phyloP scores from a whole-genome alignment of 192 early-diverging fungal species.

The Coemansia brasiliensis region DNA sequence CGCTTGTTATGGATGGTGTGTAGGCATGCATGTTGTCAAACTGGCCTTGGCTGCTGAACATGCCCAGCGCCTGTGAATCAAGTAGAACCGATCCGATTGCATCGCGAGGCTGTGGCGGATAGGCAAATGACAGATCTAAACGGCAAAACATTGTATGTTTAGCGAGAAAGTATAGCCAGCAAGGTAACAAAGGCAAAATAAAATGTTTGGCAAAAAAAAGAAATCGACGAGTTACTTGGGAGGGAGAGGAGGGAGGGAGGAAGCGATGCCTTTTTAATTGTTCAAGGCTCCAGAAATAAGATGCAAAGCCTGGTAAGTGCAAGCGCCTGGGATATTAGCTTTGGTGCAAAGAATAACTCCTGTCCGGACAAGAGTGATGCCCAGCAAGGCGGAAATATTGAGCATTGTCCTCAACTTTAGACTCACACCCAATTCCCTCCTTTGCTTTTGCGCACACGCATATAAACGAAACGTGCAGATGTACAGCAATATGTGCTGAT shows the following conservation, averaged over 20 bases:
- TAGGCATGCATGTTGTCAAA: slow-evolving; percentile 21
- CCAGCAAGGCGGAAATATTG: too few species aligned
- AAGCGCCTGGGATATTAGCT: neutral
- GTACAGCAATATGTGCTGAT: neutral
- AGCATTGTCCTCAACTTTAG: too few species aligned
- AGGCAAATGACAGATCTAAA: slow-evolving; percentile 40
- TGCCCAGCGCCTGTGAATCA: slow-evolving; percentile 21
- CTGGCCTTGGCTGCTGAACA: slow-evolving; percentile 22
- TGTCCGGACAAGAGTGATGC: too few species aligned
- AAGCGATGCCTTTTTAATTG: neutral
- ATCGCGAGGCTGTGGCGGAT: slow-evolving; percentile 34
- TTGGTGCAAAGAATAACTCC: neutral
- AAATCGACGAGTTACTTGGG: neutral
- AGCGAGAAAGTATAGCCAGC: slow-evolving; percentile 1
- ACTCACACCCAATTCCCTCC: too few species aligned
- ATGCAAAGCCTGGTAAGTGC: neutral
- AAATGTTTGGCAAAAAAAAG: neutral
- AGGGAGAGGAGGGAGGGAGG: neutral
- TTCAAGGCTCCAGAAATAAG: too few species aligned
- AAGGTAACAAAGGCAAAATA: neutral
- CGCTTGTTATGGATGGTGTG: slow-evolving; percentile 9
- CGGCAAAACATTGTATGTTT: slow-evolving; percentile 7
- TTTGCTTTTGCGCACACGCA: too few species aligned
- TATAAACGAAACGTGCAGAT: slow-evolving; percentile 14
- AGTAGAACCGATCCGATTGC: slow-evolving; percentile 22